Evolutionary conservation across 2,329 filamentous ascomycete species (phyloP), one percentile per base, ranked within the genome.

Genomic region (Calycina marina): DNA sequence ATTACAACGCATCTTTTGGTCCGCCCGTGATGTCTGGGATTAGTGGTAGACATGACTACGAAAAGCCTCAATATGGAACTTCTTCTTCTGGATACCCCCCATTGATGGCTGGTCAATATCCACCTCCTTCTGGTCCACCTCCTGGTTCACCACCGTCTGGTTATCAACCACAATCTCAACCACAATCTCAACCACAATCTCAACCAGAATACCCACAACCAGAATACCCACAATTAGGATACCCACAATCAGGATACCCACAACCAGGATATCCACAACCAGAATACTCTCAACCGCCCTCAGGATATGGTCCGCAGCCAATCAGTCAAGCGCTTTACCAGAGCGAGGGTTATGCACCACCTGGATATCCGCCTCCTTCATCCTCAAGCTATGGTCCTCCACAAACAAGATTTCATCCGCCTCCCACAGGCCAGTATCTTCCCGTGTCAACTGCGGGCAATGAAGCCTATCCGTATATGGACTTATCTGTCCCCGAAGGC

Each of bases 1-100:
- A 43, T 14, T 49, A 51, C 29, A 50, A 45, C 40, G 24, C 47
- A 14, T 28, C 38, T 5, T 40, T 42, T 4, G 46, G 44, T 1
- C 40, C 45, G 32, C 29, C 35, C 4, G 43, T 32, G 17, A 33
- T 51, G 17, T 43, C 43, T 9, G 49, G 35, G 12, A 42, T 39
- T 3, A 35, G 50, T 14, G 42, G 38, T 16, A n/a, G n/a, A n/a
- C 17, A 47, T 9, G 39, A 28, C 15, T 46, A 46, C 38, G 46
- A 41, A 4, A 24, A 40, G 14, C 35, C 37, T 3, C 32, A 37
- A 30, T 43, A 43, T 28, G 10, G 14, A 10, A 10, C 26, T 28
- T 22, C 29, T 15, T 10, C 29, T 18, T 31, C 18, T 28, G 26
- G 16, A 10, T 24, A 35, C 28, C 20, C 31, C 18, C 28, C 31